A percentile compares a stretch with the other conserved stretches of the same genome.
Evolutionary conservation across 2,329 filamentous ascomycete species (phyloP).

Genomic region (Colletotrichum caudatum): DNA sequence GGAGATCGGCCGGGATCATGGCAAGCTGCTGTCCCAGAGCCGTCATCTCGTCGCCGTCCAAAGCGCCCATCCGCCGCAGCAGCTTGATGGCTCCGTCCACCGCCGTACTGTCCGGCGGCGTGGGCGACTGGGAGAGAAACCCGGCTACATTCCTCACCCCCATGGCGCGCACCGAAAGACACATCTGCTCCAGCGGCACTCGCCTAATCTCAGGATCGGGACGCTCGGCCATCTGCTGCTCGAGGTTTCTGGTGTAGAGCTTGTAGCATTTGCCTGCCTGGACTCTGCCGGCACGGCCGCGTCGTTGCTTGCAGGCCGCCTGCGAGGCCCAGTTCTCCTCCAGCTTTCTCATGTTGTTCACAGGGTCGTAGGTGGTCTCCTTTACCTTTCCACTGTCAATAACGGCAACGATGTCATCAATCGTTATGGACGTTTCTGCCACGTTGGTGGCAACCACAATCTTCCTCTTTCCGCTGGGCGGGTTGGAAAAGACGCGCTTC

Average conservation of each 20-base stretch:
- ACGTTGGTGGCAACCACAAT: slow-evolving; percentile 96
- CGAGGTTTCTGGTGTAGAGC: slow-evolving; percentile 88
- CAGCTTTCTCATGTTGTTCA: slow-evolving; percentile 93
- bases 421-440: slow-evolving; percentile 97
- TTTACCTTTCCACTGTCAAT: slow-evolving; percentile 97
- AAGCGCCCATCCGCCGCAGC: slow-evolving; percentile 85
- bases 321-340: slow-evolving; percentile 96
- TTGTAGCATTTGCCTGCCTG: slow-evolving; percentile 94
- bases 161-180: slow-evolving; percentile 95
- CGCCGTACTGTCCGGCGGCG: slow-evolving; percentile 85
- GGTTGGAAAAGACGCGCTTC: slow-evolving; percentile 81
- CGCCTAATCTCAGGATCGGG: slow-evolving; percentile 94
- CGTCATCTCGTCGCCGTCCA: slow-evolving; percentile 88
- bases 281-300: slow-evolving; percentile 93
- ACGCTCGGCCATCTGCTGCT: slow-evolving; percentile 86
- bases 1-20: slow-evolving; percentile 92
- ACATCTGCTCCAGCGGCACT: slow-evolving; percentile 93
- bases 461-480: slow-evolving; percentile 87
- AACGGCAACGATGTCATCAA: slow-evolving; percentile 95
- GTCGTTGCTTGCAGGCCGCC: slow-evolving; percentile 93
- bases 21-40: slow-evolving; percentile 93
- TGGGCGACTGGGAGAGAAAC: slow-evolving; percentile 89
- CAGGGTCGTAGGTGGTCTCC: slow-evolving; percentile 92
- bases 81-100: slow-evolving; percentile 87
- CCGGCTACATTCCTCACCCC: slow-evolving; percentile 83